Conservation (phyloP, 2,329 filamentous ascomycete species). For the Apiospora aurea region DNA sequence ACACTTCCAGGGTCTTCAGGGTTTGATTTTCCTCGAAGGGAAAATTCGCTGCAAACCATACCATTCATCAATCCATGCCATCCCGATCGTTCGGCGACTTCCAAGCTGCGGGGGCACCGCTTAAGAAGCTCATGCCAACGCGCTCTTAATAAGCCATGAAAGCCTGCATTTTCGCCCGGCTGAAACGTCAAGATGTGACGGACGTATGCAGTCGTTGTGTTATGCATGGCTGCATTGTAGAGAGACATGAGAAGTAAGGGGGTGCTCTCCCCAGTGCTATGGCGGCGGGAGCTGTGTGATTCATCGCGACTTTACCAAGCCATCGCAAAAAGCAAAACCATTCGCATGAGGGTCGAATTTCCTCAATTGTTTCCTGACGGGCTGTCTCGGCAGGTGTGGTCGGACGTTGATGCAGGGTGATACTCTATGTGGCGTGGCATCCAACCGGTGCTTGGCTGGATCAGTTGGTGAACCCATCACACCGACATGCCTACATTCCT, state of each 20-base stretch:
- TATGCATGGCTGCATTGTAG: background rate
- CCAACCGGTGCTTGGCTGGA: background rate
- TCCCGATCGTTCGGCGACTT: background rate
- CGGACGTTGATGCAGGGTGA: constrained; percentile 10
- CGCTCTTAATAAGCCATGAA: background rate
- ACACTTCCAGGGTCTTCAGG: background rate
- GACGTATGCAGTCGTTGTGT: no score
- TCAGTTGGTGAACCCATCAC: constrained; percentile 2
- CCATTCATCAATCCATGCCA: background rate
- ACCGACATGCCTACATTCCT: background rate
- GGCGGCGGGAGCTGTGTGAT: background rate
- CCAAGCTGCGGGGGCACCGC: background rate
- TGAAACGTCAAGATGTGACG: background rate
- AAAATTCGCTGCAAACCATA: background rate
- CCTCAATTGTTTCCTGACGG: background rate
- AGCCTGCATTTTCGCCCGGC: background rate
- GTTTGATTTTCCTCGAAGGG: background rate
- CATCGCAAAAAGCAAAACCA: background rate
- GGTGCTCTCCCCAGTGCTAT: no score
- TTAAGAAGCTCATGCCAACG: constrained; percentile 1
- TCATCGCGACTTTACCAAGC: background rate
- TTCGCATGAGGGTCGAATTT: background rate
- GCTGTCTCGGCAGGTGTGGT: background rate
- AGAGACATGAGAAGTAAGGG: background rate
- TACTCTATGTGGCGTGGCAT: background rate